These are phyloP conservation scores for Phytophthora multivora DNA, from an alignment of 352 stramenopile species.

Conservation along the genomic window DNA sequence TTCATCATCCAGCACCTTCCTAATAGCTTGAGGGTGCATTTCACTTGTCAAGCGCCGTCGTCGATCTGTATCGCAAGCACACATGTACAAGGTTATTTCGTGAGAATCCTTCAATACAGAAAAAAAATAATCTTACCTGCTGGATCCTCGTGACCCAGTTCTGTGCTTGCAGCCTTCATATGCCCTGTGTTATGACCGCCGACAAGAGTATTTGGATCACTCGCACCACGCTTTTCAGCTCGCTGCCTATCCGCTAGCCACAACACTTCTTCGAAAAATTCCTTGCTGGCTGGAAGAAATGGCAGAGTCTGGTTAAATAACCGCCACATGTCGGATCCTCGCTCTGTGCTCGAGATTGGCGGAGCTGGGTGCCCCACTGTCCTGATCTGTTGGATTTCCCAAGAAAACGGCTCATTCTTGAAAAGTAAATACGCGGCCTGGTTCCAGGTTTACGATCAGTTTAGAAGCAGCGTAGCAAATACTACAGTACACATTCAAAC, in stretches of 20 bases:
- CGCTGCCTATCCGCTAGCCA: slow-evolving; percentile 38
- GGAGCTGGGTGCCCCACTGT: slow-evolving; percentile 58
- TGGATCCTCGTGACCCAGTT: slow-evolving; percentile 18
- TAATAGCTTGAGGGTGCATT: slow-evolving; percentile 79
- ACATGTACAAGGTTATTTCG: neutral
- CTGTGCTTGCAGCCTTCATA: neutral
- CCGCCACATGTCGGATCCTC: slow-evolving; percentile 70
- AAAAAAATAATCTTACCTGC: slow-evolving; percentile 13
- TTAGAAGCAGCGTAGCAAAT: neutral
- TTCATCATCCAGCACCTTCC: slow-evolving; percentile 66
- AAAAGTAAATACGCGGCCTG: slow-evolving; percentile 70
- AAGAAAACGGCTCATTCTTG: slow-evolving; percentile 44
- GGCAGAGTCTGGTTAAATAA: slow-evolving; percentile 79
- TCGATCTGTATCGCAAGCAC: slow-evolving; percentile 27
- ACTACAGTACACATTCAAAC: neutral
- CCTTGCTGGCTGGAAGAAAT: slow-evolving; percentile 78
- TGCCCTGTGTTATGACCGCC: neutral
- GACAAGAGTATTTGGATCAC: neutral
- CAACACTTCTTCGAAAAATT: slow-evolving; percentile 83
- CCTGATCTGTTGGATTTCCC: slow-evolving; percentile 62
- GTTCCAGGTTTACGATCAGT: neutral
- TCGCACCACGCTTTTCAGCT: neutral
- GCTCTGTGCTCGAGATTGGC: slow-evolving; percentile 48
- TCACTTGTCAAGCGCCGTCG: slow-evolving; percentile 67
- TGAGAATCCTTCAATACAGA: neutral